Base-by-base conservation (phyloP, 179 eudicot species). In the Patellifolia procumbens region DNA sequence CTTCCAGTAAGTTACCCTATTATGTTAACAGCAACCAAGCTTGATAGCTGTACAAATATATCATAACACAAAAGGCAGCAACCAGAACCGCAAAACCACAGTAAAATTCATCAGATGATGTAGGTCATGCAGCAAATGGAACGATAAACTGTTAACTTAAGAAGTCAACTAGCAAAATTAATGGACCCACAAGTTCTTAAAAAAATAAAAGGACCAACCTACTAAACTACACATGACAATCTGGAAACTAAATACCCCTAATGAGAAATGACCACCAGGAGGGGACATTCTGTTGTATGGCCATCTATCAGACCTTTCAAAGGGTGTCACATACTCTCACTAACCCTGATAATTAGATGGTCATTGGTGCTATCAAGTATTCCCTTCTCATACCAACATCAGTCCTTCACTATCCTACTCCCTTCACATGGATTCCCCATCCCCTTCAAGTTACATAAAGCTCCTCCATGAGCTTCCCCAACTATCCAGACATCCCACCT, bases 1-100 rank as follows among this genome's bases (percentile, higher is more conserved):
- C 7, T 16, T 51, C 37, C 75, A 74, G 62, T 48, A 52, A 46
- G 22, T 59, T 19, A 49, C 51, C 56, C 68, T 56, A 46, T 39
- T 28, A 46, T 19, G 12, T 70, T 43, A 19, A 31, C 5, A 29
- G 39, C 55, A 70, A 17, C 16, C 49, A 70, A 26, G 55, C 35
- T 43, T 68, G 13, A 28, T 24, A 4, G 4, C 11, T 29, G 59
- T 17, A 70, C 49, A 28, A 4, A 58, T 55, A 22, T 55, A 26
- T 29, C 32, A 29, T 3, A 70, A 7, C 48, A 72, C 61, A 53
- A 32, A 12, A 28, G 37, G 22, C 11, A 55, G 48, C 49, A 71
- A 20, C 32, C 64, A 37, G 2, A n/a, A n/a, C n/a, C n/a, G n/a
- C n/a, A n/a, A n/a, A 65, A 52, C 26, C 16, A 16, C 22, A 75